Percentiles rank a stretch among this genome's conserved stretches.
phyloP scores from a whole-genome alignment of 108 stramenopile species.

The Pinguiococcus pyrenoidosus region DNA sequence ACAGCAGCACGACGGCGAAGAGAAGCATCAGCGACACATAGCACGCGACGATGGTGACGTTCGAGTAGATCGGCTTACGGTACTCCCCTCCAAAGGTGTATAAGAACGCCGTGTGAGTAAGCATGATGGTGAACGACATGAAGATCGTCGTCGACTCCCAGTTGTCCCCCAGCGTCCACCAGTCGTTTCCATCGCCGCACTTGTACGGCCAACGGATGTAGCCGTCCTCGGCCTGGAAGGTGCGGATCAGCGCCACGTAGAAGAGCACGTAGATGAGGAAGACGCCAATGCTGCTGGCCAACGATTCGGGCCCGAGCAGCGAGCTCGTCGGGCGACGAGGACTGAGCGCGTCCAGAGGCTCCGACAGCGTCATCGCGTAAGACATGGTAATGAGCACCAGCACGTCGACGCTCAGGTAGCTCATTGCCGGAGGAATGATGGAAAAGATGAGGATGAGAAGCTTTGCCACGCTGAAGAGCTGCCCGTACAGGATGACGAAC shows the following conservation, averaged over 20 bases:
- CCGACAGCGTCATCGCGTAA: conserved; percentile 41
- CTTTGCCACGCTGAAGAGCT: conserved; percentile 45
- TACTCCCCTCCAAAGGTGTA: too few relatives aligned
- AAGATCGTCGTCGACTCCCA: conserved; percentile 17
- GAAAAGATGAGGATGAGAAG: conserved; percentile 38
- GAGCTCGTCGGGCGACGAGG: conserved; percentile 51
- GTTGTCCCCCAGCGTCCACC: conserved; percentile 41
- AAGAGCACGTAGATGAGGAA: conserved; percentile 44
- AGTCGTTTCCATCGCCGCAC: conserved; percentile 30
- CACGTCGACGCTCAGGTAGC: conserved; percentile 30
- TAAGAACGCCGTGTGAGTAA: too few relatives aligned
- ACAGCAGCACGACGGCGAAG: too few relatives aligned
- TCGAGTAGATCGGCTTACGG: too few relatives aligned
- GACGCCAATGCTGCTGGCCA: conserved; percentile 35
- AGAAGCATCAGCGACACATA: too few relatives aligned
- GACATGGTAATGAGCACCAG: conserved; percentile 23
- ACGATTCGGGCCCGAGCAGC: conserved; percentile 43
- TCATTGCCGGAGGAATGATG: conserved; percentile 46
- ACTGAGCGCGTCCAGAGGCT: conserved; percentile 35
- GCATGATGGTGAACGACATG: too few relatives aligned
- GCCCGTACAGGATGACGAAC: conserved; percentile 59
- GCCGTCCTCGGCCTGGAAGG: conserved; percentile 44
- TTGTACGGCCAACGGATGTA: conserved; percentile 50
- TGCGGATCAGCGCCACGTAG: conserved; percentile 27
- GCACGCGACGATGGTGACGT: too few relatives aligned